Base-by-base conservation (phyloP, 1,139 yeast genomes). In the Geotrichum aggregatum region DNA sequence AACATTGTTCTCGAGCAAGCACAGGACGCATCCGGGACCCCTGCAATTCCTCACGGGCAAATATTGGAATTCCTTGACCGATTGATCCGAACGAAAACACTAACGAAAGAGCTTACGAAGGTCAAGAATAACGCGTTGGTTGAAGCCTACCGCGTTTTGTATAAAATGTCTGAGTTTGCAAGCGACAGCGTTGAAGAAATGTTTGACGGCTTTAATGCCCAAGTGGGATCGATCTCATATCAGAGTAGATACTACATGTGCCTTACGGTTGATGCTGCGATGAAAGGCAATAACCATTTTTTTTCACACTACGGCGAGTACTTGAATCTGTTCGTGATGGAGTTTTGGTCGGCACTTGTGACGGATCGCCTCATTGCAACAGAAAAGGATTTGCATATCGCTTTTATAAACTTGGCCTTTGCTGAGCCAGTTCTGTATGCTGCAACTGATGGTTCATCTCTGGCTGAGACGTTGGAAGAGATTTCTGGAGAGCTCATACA, bases 321-420 rank as follows among this genome's bases (percentile, higher is more conserved):
- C 8, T n/a, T 52, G n/a, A 31, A 18, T 21, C 24, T 13, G 19
- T 30, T 50, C 3, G 22, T 53, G 10, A 35, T 40, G 36, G 21
- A 44, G 2, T 48, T 84, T 19, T 87, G 95, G 94, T 70, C 70
- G 5, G 76, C 75, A 24, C 63, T 87, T 21, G 74, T 74, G n/a
- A 74, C 78, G 1, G 83, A 82, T 10, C 72, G 95, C 52, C 71
- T 88, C 50, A 78, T 83, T 44, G 72, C 87, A 51, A 78, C 78
- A 52, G 94, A 87, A 59, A 77, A 82, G 53, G 75, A 74, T 10
- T 71, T 87, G 39, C 96, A 88, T 58, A 63, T 78, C 16, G 56
- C 65, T 0, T 71, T 84, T 31, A 80, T 88, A 26, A 70, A 75
- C 14, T 62, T 80, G 0, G 53, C 83, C 2, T 75, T 75, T 49